Evolutionary conservation across 2,329 filamentous ascomycete genomes (phyloP).

Genomic region (Colletotrichum sp.): DNA sequence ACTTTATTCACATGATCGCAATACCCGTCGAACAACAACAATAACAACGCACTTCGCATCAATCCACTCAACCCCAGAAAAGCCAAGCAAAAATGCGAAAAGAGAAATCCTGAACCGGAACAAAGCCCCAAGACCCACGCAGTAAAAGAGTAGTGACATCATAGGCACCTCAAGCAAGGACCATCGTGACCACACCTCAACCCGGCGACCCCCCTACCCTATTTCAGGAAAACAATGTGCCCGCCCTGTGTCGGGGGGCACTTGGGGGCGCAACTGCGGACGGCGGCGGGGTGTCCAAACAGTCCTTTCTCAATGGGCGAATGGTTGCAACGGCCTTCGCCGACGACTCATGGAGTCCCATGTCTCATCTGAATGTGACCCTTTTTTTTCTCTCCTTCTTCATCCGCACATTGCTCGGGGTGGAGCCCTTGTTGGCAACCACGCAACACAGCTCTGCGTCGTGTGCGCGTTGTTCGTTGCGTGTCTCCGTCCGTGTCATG

Average conservation of each 20-base stretch:
- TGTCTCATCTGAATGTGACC: constrained; percentile 3
- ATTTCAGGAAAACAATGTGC: not conserved
- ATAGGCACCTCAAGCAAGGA: not conserved
- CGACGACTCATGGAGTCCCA: not conserved
- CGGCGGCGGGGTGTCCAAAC: not conserved
- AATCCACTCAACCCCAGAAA: not conserved
- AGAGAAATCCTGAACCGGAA: not conserved
- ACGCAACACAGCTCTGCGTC: not conserved
- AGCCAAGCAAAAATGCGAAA: not conserved
- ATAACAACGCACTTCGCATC: not conserved
- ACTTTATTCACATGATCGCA: not conserved
- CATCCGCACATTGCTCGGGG: not conserved
- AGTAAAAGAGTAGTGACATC: not conserved
- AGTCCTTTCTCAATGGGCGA: not conserved
- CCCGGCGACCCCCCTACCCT: not conserved
- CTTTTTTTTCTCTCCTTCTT: not conserved
- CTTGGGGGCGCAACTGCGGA: not conserved
- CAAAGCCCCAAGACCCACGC: not conserved
- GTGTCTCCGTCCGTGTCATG: not conserved
- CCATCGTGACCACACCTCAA: not conserved
- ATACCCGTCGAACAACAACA: not conserved
- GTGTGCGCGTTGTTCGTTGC: not conserved
- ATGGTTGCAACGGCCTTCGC: not conserved
- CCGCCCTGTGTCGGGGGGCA: not conserved
- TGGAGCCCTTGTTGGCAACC: not conserved